Conservation (phyloP, 2,329 filamentous ascomycete species). For the Beauveria scarabaeidicola region DNA sequence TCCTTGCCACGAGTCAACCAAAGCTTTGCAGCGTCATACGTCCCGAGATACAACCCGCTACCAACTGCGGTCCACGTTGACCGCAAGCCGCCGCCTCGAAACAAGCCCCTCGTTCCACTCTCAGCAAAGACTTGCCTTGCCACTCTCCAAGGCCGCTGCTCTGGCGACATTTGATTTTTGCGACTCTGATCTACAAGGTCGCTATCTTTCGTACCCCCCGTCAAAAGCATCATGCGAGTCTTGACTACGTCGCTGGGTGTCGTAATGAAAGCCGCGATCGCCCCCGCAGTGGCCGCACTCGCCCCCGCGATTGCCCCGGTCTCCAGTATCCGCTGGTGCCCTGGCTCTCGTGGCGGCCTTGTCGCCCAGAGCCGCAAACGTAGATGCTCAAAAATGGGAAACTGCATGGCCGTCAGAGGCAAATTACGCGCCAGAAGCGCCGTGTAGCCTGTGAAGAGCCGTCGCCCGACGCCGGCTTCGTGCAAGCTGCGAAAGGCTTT, state of each 20-base stretch:
- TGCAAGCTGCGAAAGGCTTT: conserved; percentile 40
- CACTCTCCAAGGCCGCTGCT: conserved; percentile 46
- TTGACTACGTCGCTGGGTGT: conserved; percentile 88
- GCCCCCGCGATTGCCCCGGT: conserved; percentile 62
- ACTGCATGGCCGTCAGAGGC: conserved; percentile 81
- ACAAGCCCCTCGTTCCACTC: conserved; percentile 64
- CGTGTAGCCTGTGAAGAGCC: conserved; percentile 63
- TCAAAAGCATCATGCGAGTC: conserved; percentile 76
- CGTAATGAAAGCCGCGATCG: conserved; percentile 69
- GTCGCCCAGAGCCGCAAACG: conserved; percentile 43
- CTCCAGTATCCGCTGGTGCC: conserved; percentile 42
- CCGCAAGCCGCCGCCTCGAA: conserved; percentile 65
- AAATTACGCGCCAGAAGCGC: conserved; percentile 75
- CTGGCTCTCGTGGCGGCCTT: conserved; percentile 20
- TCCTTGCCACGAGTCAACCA: conserved; percentile 39
- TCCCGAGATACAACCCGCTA: conserved; percentile 75
- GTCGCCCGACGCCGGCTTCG: conserved; percentile 47
- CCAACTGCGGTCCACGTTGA: conserved; percentile 75
- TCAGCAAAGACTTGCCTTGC: conserved; percentile 56
- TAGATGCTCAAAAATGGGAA: conserved; percentile 73
- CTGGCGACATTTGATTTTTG: conserved; percentile 14
- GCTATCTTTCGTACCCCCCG: conserved; percentile 29
- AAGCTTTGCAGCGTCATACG: conserved; percentile 71
- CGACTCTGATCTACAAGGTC: conserved; percentile 19
- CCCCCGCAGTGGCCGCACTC: conserved; percentile 67